Evolutionary conservation across 2,329 filamentous ascomycete genomes (phyloP).

Genomic region (Rutstroemia sp.): DNA sequence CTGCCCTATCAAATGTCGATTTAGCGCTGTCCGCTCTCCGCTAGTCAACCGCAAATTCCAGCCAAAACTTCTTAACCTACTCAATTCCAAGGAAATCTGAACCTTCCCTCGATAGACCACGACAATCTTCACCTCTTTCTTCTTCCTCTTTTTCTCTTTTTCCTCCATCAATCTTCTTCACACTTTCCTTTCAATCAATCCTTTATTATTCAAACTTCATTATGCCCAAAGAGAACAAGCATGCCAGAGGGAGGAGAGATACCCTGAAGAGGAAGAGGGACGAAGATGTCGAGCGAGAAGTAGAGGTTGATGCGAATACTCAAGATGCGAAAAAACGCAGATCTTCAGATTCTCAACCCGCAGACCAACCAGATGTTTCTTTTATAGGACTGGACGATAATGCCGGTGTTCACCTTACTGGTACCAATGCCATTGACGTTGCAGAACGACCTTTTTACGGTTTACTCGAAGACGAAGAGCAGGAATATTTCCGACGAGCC

Average conservation of each 20-base stretch:
- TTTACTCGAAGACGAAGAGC: slow-evolving; percentile 84
- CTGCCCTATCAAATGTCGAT: no score
- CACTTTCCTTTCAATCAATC: not conserved
- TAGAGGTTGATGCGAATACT: slow-evolving; percentile 26
- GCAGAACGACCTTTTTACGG: slow-evolving; percentile 63
- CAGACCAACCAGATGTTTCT: not conserved
- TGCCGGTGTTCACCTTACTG: slow-evolving; percentile 1
- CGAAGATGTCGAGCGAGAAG: slow-evolving; percentile 34
- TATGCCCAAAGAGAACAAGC: slow-evolving; percentile 54
- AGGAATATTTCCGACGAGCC: slow-evolving; percentile 88
- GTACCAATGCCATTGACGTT: slow-evolving; percentile 16
- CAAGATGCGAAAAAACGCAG: slow-evolving; percentile 33
- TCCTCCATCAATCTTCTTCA: not conserved
- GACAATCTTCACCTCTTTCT: not conserved
- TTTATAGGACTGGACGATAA: slow-evolving; percentile 17
- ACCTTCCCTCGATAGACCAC: not conserved
- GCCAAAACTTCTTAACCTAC: not conserved
- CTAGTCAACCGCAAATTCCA: not conserved
- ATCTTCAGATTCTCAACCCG: not conserved
- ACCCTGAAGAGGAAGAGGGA: slow-evolving; percentile 41
- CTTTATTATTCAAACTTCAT: not conserved
- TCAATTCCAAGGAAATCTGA: no score
- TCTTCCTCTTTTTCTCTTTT: not conserved
- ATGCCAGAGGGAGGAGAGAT: slow-evolving; percentile 47
- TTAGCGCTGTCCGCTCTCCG: no score